Base-by-base conservation (phyloP, 108 stramenopile genomes). In the Cyclotella distinguenda region DNA sequence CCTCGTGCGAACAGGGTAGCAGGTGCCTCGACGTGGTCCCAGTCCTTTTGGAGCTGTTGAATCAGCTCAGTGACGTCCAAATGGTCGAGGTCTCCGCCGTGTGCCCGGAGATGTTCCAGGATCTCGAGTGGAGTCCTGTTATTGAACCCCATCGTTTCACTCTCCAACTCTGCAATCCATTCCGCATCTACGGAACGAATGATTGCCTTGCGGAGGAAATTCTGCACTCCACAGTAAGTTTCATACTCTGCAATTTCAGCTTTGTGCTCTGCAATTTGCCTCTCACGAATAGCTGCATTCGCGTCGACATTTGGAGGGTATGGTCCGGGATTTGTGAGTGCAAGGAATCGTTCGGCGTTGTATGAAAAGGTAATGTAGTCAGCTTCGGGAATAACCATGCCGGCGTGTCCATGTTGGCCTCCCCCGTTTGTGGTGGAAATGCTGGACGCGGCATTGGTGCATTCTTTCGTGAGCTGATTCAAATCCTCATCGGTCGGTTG, bases 381-480 rank as follows among this genome's bases (percentile, higher is more conserved):
- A 15, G 58, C 58, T 25, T 60, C 39, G 9, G 36, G 38, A 4
- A 60, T 42, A 13, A 60, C 22, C 58, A 60, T 60, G 21, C 58
- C 22, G 9, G 27, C 22, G 26, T 60, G 58, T 38, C 58, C 58
- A 44, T 60, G 35, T 27, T 60, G 19, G 27, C 58, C 38, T 38
- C 58, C 58, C 15, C 58, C 58, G 25, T 40, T 40, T 38, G 11
- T 36, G 38, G 58, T 60, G 28, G 58, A 19, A 40, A 60, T 40
- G 35, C 38, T 40, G 39, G 38, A 36, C 25, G 58, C 58, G 38
- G 39, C 39, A 22, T 38, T 40, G 39, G 27, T 60, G 38, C 36
- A 40, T 60, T 60, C 58, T 60, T 60, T 23, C n/a, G 19, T 40
- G 58, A 60, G 58, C 58, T 27, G 39, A 26, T 60, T 40, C n/a